Base-by-base conservation (phyloP, 768 basidiomycete species). In the Pleurotus giganteus region DNA sequence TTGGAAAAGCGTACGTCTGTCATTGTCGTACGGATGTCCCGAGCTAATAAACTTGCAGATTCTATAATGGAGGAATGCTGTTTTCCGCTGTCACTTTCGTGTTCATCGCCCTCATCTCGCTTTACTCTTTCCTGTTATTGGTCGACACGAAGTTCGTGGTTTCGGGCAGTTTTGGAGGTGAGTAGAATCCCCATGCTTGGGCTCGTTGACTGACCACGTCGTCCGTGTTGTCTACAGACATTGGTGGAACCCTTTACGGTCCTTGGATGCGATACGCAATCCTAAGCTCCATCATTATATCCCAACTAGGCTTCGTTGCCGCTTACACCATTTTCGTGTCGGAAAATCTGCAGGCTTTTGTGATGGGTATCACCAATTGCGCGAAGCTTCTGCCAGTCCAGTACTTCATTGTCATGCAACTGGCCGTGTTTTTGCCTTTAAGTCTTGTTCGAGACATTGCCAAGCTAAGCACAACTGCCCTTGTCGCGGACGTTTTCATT, bases 281-380 rank as follows among this genome's bases (percentile, higher is more conserved):
- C 64, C 81, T 99, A 6, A 76, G 75, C 2, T 94, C 93, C 13
- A 96, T 99, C 64, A 78, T 88, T 0, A 66, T 95, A 21, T 98
- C 96, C 1, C 97, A 94, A 67, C 73, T 95, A 31, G 93, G 93
- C 36, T 95, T 94, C 68, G 89, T 90, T 42, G 66, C 83, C 29
- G 94, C 94, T 11, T 99, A 99, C 69, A 93, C 88, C 13, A 97
- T 98, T 66, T 98, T 98, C 67, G 93, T 98, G 39, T 88, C 95
- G 1, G 84, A 95, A 72, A 97, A 95, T 66, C 79, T 94, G 12
- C 65, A 93, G 77, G 88, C 94, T 2, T 94, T 98, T 70, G 79
- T 94, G 32, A 71, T 87, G 57, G 92, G 88, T 9, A 78, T 94
- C 37, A 88, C 91, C 1, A 73, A 92, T 52, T 95, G 94, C 71